Percentiles rank a stretch among this genome's conserved stretches.
phyloP scores from a whole-genome alignment of 2,329 filamentous ascomycete species.

The Sordariomycetes sp. region DNA sequence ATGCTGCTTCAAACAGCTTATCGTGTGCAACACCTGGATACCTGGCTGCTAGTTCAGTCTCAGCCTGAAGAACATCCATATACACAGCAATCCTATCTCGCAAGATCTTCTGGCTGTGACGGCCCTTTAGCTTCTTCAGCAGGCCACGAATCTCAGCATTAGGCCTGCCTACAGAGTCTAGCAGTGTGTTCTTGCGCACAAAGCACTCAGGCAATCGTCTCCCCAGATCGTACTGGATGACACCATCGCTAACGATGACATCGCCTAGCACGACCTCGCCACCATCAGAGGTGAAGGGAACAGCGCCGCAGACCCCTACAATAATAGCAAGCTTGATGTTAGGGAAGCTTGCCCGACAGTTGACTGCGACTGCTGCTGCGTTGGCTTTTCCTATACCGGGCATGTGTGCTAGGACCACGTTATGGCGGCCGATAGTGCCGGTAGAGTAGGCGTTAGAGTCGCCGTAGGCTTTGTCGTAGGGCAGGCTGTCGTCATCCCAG shows the following conservation, averaged over 20 bases:
- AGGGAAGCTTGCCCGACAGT: conserved; percentile 20
- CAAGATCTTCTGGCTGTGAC: background rate
- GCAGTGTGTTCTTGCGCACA: conserved; percentile 12
- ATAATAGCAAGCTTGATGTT: conserved; percentile 21
- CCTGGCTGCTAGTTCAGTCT: background rate
- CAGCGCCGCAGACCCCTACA: conserved; percentile 28
- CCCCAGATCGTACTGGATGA: conserved; percentile 18
- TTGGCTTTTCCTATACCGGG: conserved; percentile 16
- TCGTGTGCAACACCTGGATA: background rate
- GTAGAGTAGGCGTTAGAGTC: conserved; percentile 18
- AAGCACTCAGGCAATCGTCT: conserved; percentile 14
- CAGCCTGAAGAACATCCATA: conserved; percentile 10
- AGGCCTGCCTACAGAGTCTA: conserved; percentile 15
- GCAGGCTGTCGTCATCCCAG: conserved; percentile 7
- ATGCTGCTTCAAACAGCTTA: conserved; percentile 5
- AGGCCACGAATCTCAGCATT: conserved; percentile 16
- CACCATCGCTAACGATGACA: conserved; percentile 17
- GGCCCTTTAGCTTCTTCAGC: conserved; percentile 12
- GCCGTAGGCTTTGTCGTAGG: conserved; percentile 13
- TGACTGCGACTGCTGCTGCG: conserved; percentile 14
- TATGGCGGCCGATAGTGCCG: conserved; percentile 10
- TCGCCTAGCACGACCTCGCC: conserved; percentile 18
- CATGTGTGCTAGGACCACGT: conserved; percentile 14
- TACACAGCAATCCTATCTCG: conserved; percentile 2
- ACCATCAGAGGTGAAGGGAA: conserved; percentile 10